Base-by-base conservation (phyloP, 2,329 filamentous ascomycete genomes). In the Exophiala lecanii-corni region DNA sequence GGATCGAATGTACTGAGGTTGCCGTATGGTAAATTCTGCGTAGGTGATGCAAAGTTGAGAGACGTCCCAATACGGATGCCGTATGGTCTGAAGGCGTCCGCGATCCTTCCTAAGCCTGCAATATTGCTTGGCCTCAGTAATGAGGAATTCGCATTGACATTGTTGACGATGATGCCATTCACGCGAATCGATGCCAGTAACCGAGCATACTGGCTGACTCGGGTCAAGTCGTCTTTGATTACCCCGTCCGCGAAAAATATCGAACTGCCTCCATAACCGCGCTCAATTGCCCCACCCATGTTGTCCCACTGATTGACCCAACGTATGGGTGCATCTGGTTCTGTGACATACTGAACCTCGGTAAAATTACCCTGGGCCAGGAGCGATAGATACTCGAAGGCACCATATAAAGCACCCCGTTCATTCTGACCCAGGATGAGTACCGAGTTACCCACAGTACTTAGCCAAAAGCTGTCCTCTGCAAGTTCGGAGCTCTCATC, bases 241-340 rank as follows among this genome's bases (percentile, higher is more conserved):
- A 60, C 58, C 36, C 76, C 79, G 39, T 78, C 64, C 34, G 68
- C 62, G 62, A 85, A 86, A 64, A 85, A 86, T 42, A 86, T 82
- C 1, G 81, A 86, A 0, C 70, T 64, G 0, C 83, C 82, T 3
- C 71, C 82, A 53, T 82, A 86, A 13, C 82, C 82, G 40, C 82
- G 69, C 59, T 86, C 82, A 33, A 86, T 79, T 30, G 72, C 78
- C 9, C 81, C 65, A 23, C 55, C 49, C 59, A 86, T 66, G 51
- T 86, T 85, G 57, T 86, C 81, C 82, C 82, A 86, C 51, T 86
- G 75, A 55, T 86, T 86, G 0, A 78, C 74, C 82, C 82, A 86
- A 50, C 82, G 72, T 31, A 86, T 74, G 0, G 75, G 75, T 0
- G 75, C 78, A 43, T 72, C 69, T 0, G 81, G 80, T 50, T 75